phyloP scores from a whole-genome alignment of 768 basidiomycete species.

The Lactarius hengduanensis region DNA sequence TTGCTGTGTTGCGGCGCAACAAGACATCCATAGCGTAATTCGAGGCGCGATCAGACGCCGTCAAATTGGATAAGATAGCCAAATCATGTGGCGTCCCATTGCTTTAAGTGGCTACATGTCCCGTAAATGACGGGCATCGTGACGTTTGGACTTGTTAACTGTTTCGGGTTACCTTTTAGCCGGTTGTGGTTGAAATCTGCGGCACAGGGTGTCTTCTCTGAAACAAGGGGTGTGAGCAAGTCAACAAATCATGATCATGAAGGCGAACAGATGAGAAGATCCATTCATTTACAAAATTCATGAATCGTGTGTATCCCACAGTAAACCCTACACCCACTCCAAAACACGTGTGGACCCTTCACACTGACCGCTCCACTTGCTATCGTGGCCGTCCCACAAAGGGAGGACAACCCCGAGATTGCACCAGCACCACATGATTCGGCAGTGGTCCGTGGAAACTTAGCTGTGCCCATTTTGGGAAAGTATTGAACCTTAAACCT shows the following conservation, averaged over 20 bases:
- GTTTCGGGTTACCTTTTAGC: background rate
- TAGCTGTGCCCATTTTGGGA: background rate
- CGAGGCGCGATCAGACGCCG: background rate
- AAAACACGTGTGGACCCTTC: background rate
- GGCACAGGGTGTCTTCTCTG: background rate
- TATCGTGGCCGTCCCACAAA: background rate
- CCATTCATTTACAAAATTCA: slow-evolving; percentile 1
- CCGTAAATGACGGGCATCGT: background rate
- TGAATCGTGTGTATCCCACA: background rate
- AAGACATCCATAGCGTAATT: background rate
- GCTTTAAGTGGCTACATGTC: background rate
- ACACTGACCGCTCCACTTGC: background rate
- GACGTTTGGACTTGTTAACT: background rate
- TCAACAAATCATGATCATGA: background rate
- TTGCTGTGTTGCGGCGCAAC: background rate
- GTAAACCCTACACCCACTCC: background rate
- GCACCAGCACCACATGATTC: background rate
- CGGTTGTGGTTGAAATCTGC: background rate
- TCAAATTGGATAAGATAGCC: background rate
- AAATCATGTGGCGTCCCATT: background rate
- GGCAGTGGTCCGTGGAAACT: background rate
- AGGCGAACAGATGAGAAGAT: slow-evolving; percentile 2
- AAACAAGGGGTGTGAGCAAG: background rate
- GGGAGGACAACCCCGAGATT: background rate
- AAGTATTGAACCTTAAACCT: background rate